Evolutionary conservation across 1,284 basidiomycete genomes (phyloP).

Genomic region (Papiliotrema laurentii): DNA sequence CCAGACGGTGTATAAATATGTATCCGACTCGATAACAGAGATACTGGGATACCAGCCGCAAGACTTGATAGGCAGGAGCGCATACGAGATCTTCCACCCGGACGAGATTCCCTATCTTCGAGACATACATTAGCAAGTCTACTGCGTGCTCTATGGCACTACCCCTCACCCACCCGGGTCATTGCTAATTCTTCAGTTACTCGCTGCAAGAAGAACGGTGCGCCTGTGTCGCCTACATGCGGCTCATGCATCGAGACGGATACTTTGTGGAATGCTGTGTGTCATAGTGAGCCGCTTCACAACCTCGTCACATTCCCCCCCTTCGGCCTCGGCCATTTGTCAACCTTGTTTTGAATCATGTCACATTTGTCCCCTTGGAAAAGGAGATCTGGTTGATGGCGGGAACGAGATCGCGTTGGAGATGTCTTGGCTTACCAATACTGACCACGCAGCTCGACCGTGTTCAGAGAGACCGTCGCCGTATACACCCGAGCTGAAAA

Average conservation of each 20-base stretch:
- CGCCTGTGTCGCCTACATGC: constrained; percentile 32
- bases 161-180: neutral
- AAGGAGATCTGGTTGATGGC: too few relatives aligned
- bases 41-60: constrained; percentile 34
- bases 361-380: too few relatives aligned
- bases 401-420: neutral
- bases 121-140: constrained; percentile 35
- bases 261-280: constrained; percentile 19
- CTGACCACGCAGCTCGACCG: constrained; percentile 14
- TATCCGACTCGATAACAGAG: constrained; percentile 34
- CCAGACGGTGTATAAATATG: constrained; percentile 28
- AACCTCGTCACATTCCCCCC: too few relatives aligned
- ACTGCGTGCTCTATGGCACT: too few relatives aligned
- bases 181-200: too few relatives aligned
- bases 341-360: too few relatives aligned
- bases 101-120: constrained; percentile 30
- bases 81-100: constrained; percentile 34
- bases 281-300: constrained; percentile 18
- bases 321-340: neutral
- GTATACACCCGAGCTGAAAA: constrained; percentile 22
- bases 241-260: constrained; percentile 30
- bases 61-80: constrained; percentile 32
- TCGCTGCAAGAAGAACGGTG: constrained; percentile 21
- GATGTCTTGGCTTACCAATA: neutral
- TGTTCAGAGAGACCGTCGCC: constrained; percentile 21